phyloP scores from a whole-genome alignment of 2,329 filamentous ascomycete genomes.

The Penicillium fuscoglaucum region DNA sequence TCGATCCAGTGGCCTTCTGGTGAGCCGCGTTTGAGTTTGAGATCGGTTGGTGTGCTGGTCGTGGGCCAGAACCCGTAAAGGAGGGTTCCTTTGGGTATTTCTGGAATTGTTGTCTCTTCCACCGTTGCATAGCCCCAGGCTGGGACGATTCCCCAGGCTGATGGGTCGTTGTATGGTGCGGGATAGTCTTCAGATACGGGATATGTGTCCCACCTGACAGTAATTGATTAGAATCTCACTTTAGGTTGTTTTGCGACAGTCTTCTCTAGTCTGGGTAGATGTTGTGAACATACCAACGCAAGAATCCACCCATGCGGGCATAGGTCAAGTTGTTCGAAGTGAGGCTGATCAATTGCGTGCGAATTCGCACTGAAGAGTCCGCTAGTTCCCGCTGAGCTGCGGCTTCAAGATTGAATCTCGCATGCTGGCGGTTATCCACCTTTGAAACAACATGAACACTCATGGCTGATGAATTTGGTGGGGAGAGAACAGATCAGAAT shows the following conservation, averaged over 20 bases:
- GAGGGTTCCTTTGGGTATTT: conserved; percentile 35
- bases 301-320: conserved; percentile 9
- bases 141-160: conserved; percentile 49
- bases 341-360: conserved; percentile 18
- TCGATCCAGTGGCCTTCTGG: conserved; percentile 40
- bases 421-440: conserved; percentile 27
- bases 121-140: conserved; percentile 53
- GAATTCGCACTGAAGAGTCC: conserved; percentile 16
- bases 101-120: conserved; percentile 42
- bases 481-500: background rate
- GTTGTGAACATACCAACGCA: conserved; percentile 15
- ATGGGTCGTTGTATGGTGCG: conserved; percentile 34
- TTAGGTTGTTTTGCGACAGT: background rate
- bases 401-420: conserved; percentile 7
- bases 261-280: background rate
- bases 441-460: conserved; percentile 34
- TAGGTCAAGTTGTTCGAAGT: conserved; percentile 25
- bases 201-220: conserved; percentile 47
- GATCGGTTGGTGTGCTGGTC: conserved; percentile 39
- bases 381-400: background rate
- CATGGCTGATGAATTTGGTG: conserved; percentile 1
- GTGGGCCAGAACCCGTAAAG: conserved; percentile 51
- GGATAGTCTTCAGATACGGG: conserved; percentile 40
- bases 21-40: conserved; percentile 35
- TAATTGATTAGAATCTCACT: background rate